Evolutionary conservation across 148 eudicot species (phyloP), one percentile per base, ranked within the genome.

Genomic region (Pouteria glomerata): DNA sequence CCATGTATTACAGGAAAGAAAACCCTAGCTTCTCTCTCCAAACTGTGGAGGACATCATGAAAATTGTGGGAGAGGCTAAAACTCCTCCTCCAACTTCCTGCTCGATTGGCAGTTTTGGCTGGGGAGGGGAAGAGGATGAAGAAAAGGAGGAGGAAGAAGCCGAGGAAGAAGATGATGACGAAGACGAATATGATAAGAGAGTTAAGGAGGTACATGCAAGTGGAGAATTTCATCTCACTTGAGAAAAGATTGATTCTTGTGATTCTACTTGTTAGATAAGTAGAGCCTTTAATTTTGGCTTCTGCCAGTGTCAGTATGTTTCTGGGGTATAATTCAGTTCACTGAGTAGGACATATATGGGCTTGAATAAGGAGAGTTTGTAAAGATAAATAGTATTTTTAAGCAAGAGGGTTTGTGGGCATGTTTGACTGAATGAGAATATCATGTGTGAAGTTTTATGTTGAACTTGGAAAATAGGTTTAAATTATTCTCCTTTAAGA

Each of bases 121-220:
- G 93, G 93, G 91, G 82, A 42, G 82, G 29, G 18, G 90, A 85
- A 68, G 95, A 88, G 68, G 89, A 88, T 13, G 87, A 74, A 27
- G 91, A 78, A 15, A 69, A 77, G 23, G 80, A 76, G 27, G 89
- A 82, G 26, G 89, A 77, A 13, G 82, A 77, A 35, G 80, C 42
- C 11, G 90, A 83, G 4, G 89, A 75, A 27, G 90, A 81, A 1
- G 97, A 83, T 0, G 85, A 73, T 7, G 82, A 78, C 2, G 97
- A 92, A 70, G 93, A 89, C 15, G 94, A 88, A 70, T 93, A 93
- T 57, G 96, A 93, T 27, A 90, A 88, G 79, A 87, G 83, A 18
- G 98, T 93, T 27, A 93, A 90, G 69, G 89, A 83, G 75, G 96
- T 76, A 1, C 96, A 90, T 53, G 82, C 83, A 31, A 87, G 91